phyloP scores from a whole-genome alignment of 2,329 filamentous ascomycete species.

The Cladosporium austrohemisphaericum region DNA sequence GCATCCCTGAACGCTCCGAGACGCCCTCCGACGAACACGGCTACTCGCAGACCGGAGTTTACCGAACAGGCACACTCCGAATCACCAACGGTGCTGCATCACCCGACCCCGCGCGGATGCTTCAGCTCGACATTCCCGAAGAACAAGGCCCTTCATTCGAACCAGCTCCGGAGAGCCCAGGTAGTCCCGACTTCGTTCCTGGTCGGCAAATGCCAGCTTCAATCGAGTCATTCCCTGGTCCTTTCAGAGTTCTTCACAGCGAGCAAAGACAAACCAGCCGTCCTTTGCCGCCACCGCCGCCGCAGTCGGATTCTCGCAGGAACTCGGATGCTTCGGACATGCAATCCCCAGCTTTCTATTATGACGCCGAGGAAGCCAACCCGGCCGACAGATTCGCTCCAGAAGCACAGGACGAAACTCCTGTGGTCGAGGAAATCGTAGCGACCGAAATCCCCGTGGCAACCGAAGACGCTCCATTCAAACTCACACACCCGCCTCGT shows the following conservation, averaged over 20 bases:
- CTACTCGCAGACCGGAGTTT: constrained; percentile 40
- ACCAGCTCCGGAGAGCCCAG: neutral
- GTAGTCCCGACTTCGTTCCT: neutral
- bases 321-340: neutral
- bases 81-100: constrained; percentile 48
- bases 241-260: constrained; percentile 5
- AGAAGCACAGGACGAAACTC: neutral
- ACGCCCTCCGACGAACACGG: constrained; percentile 41
- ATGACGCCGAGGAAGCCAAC: neutral
- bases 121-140: neutral
- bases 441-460: neutral
- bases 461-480: neutral
- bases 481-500: constrained; percentile 1
- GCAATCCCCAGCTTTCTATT: neutral
- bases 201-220: neutral
- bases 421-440: neutral
- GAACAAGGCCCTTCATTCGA: neutral
- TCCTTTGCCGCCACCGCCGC: constrained; percentile 7
- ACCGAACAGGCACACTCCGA: constrained; percentile 42
- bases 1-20: constrained; percentile 25
- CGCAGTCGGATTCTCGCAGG: neutral
- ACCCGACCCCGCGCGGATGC: constrained; percentile 34
- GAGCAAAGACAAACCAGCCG: constrained; percentile 5
- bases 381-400: neutral
- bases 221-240: constrained; percentile 7